Conservation (phyloP, 2,329 filamentous ascomycete genomes). For the Fusarium sp. region DNA sequence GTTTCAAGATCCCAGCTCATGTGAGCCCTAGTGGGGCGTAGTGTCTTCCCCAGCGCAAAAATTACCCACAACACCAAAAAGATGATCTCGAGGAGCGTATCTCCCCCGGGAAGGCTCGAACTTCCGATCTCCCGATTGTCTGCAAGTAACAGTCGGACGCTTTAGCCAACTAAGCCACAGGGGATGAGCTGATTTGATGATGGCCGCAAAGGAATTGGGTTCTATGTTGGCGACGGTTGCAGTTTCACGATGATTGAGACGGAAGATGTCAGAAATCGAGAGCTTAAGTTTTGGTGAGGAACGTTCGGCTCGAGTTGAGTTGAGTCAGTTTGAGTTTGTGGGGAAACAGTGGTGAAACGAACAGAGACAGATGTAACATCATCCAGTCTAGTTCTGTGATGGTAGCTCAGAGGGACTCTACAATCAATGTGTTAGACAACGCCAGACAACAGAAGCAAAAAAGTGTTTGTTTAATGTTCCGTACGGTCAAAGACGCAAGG, state of each 20-base stretch:
- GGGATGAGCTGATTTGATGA: slow-evolving; percentile 33
- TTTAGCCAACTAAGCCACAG: slow-evolving; percentile 43
- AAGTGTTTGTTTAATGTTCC: neutral
- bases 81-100: slow-evolving; percentile 6
- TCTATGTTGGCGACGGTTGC: neutral
- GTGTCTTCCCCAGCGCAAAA: slow-evolving; percentile 3
- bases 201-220: neutral
- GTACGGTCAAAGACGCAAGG: neutral
- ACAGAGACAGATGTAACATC: neutral
- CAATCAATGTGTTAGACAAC: neutral
- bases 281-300: neutral
- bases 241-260: neutral
- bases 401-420: neutral
- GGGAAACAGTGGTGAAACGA: neutral
- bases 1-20: slow-evolving; percentile 15
- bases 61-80: slow-evolving; percentile 25
- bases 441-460: neutral
- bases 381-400: no score
- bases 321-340: neutral
- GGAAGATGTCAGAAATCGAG: neutral
- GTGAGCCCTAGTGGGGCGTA: slow-evolving; percentile 23
- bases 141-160: slow-evolving; percentile 40
- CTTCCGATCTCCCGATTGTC: slow-evolving; percentile 46
- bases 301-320: neutral
- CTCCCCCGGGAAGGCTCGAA: slow-evolving; percentile 47